These are phyloP conservation scores for Scleromitrula shiraiana DNA, from an alignment of 2,329 filamentous ascomycete species.

Conservation along the genomic window DNA sequence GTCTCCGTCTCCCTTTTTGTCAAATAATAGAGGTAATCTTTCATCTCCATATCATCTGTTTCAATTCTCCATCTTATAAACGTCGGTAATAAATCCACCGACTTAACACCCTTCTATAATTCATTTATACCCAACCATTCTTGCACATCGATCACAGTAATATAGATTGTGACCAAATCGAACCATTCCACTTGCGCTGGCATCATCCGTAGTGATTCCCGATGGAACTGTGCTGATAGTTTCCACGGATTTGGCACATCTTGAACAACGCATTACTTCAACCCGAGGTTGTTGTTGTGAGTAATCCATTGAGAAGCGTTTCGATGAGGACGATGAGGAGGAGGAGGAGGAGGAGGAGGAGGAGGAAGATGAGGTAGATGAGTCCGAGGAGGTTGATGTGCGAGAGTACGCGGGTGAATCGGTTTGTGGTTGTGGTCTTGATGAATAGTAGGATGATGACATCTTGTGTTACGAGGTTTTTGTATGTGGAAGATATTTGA, in stretches of 20 bases:
- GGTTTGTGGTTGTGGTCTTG: constrained; percentile 12
- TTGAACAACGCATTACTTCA: constrained; percentile 54
- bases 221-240: constrained; percentile 37
- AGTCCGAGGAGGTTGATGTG: constrained; percentile 17
- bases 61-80: too few species aligned
- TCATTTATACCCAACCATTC: constrained; percentile 57
- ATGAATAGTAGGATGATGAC: not conserved
- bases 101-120: constrained; percentile 2
- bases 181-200: constrained; percentile 52
- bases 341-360: constrained; percentile 15
- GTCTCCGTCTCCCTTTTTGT: too few species aligned
- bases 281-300: constrained; percentile 31
- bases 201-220: constrained; percentile 42
- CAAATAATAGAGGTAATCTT: too few species aligned
- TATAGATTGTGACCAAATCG: constrained; percentile 58
- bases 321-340: constrained; percentile 11
- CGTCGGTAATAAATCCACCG: not conserved
- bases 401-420: constrained; percentile 1
- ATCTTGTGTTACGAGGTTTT: not conserved
- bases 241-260: constrained; percentile 52
- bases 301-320: constrained; percentile 15
- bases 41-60: too few species aligned
- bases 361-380: constrained; percentile 14
- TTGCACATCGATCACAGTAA: constrained; percentile 57
- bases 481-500: not conserved